phyloP scores from a whole-genome alignment of 2,329 filamentous ascomycete genomes.

The Boeremia lycopersici region DNA sequence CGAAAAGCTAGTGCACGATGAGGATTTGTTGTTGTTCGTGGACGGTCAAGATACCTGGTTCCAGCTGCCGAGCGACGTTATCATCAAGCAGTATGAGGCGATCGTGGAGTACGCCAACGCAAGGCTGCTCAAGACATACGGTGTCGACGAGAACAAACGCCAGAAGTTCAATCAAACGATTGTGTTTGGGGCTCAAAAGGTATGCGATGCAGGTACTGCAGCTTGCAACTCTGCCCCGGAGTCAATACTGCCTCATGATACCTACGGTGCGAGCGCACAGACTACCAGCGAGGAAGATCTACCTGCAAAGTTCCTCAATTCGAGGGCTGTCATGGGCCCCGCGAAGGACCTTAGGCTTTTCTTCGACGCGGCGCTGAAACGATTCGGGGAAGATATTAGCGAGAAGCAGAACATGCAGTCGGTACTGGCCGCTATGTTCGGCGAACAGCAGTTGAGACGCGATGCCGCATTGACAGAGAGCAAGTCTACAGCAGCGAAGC shows the following conservation, averaged over 20 bases:
- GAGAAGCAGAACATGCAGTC: conserved; percentile 49
- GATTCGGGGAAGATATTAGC: conserved; percentile 42
- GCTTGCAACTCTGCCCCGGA: conserved; percentile 61
- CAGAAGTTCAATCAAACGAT: conserved; percentile 58
- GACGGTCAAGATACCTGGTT: conserved; percentile 70
- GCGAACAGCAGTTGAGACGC: conserved; percentile 59
- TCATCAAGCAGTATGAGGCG: conserved; percentile 67
- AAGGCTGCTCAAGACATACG: conserved; percentile 58
- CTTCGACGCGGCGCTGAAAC: conserved; percentile 51
- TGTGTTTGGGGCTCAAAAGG: conserved; percentile 62
- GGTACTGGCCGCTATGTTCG: conserved; percentile 59
- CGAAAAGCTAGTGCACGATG: conserved; percentile 56
- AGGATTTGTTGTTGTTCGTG: conserved; percentile 68
- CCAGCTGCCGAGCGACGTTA: conserved; percentile 67
- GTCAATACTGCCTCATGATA: conserved; percentile 57
- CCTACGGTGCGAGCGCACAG: conserved; percentile 56
- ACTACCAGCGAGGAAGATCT: conserved; percentile 26
- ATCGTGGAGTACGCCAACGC: conserved; percentile 60
- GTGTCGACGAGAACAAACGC: conserved; percentile 30
- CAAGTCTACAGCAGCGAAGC: conserved; percentile 22
- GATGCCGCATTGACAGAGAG: conserved; percentile 45
- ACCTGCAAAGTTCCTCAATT: conserved; percentile 54
- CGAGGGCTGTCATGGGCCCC: conserved; percentile 58
- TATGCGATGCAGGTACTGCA: conserved; percentile 56
- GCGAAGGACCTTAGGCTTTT: conserved; percentile 56